These are phyloP conservation scores for Zanthoxylum bungeanum DNA, from an alignment of 345 rosid species.

Conservation along the genomic window DNA sequence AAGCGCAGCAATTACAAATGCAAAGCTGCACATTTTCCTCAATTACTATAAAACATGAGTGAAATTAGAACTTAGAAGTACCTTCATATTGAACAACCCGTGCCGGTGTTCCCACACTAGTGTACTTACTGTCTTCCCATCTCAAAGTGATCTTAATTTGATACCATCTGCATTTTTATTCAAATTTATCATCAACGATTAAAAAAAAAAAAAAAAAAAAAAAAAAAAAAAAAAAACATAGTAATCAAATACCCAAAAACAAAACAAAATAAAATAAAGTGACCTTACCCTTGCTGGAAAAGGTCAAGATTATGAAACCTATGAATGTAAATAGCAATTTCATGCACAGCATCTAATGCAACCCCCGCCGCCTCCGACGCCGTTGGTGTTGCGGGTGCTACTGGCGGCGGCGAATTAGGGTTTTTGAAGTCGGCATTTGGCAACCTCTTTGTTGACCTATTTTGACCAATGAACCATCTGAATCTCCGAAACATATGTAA, in stretches of 20 bases:
- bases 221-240: too few species aligned
- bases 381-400: background rate
- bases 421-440: conserved; percentile 6
- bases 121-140: conserved; percentile 34
- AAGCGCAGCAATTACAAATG: background rate
- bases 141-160: conserved; percentile 40
- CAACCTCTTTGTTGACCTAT: conserved; percentile 17
- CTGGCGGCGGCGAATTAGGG: conserved; percentile 2
- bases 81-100: conserved; percentile 52
- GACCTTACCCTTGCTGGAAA: conserved; percentile 42
- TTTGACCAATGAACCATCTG: conserved; percentile 17
- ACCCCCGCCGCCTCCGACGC: background rate
- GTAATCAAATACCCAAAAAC: background rate
- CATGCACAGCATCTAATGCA: conserved; percentile 31
- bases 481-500: conserved; percentile 20
- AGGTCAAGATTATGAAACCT: conserved; percentile 50
- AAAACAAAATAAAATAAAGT: background rate
- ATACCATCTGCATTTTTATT: conserved; percentile 30
- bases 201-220: background rate
- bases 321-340: conserved; percentile 43
- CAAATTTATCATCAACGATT: background rate
- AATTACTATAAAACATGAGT: too few species aligned
- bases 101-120: conserved; percentile 33
- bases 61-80: background rate
- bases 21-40: background rate